A percentile compares a stretch with the other conserved stretches of the same genome.
Conservation (phyloP, 1,284 basidiomycete genomes). For the Boletus austroedulis region DNA sequence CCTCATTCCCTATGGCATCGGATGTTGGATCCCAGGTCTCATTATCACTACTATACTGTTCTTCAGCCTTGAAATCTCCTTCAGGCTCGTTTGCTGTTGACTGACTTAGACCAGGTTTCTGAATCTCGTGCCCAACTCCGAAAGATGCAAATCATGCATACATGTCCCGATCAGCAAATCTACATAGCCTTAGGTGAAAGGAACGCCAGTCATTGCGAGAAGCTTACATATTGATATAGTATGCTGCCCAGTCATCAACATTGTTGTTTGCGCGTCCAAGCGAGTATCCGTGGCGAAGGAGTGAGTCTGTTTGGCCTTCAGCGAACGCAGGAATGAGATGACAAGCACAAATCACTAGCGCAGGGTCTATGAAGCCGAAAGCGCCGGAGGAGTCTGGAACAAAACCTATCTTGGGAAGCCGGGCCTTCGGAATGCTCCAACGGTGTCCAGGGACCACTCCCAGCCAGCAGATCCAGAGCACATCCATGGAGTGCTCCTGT, state of each 20-base stretch:
- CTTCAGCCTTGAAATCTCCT: too few species aligned
- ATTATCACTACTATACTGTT: too few species aligned
- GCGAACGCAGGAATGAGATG: constrained; percentile 6
- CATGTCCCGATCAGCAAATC: background rate
- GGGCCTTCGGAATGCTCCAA: background rate
- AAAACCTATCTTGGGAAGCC: background rate
- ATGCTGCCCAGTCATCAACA: background rate
- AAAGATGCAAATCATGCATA: background rate
- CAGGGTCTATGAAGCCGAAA: background rate
- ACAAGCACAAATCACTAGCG: background rate
- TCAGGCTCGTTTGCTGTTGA: too few species aligned
- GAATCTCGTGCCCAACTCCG: background rate
- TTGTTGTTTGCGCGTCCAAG: background rate
- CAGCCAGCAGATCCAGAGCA: background rate
- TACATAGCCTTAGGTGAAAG: background rate
- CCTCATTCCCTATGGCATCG: too few species aligned
- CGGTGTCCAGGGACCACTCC: background rate
- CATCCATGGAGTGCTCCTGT: background rate
- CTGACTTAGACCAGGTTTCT: too few species aligned
- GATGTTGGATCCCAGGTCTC: too few species aligned
- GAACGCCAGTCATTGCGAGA: too few species aligned
- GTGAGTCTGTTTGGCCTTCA: background rate
- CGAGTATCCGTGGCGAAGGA: background rate
- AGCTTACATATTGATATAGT: background rate
- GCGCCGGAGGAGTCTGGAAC: background rate